Evolutionary conservation across 163 green algal genomes (phyloP).

Genomic region (Trebouxiophyceae sp.): DNA sequence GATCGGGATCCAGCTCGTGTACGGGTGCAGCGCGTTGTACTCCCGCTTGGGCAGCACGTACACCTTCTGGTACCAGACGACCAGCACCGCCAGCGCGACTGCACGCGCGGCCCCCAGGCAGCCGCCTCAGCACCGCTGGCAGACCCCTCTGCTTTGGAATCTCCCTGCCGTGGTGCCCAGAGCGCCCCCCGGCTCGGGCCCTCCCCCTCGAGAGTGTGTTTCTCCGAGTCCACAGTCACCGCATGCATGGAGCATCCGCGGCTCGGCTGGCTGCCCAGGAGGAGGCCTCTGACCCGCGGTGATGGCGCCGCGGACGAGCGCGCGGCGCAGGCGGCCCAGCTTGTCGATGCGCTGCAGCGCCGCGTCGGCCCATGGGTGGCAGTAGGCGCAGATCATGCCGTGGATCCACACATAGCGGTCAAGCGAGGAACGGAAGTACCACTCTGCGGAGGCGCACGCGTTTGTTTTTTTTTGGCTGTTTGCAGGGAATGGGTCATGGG

Average conservation of each 20-base stretch:
- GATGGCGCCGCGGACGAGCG: constrained; percentile 25
- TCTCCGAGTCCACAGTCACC: too few species aligned
- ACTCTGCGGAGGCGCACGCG: constrained; percentile 86
- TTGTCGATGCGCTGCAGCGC: constrained; percentile 48
- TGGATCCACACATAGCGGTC: constrained; percentile 96
- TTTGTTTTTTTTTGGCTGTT: too few species aligned
- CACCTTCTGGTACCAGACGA: constrained; percentile 58
- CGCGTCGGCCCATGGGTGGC: constrained; percentile 64
- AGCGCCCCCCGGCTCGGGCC: too few species aligned
- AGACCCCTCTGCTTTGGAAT: too few species aligned
- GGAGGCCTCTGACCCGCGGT: constrained; percentile 22
- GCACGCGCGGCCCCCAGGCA: constrained; percentile 1
- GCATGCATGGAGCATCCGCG: too few species aligned
- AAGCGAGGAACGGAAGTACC: constrained; percentile 87
- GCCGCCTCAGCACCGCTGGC: too few species aligned
- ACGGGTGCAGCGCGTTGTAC: constrained; percentile 92
- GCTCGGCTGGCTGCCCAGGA: too few species aligned
- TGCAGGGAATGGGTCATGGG: too few species aligned
- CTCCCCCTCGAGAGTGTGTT: too few species aligned
- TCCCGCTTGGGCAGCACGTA: constrained; percentile 83
- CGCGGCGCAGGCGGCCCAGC: constrained; percentile 19
- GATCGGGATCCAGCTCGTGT: constrained; percentile 96
- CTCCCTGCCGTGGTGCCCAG: too few species aligned
- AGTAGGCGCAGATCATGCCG: constrained; percentile 88
- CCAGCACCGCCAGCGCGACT: constrained; percentile 24